Evolutionary conservation across 352 stramenopile species (phyloP).

Genomic region (Peronosclerospora sorghi): DNA sequence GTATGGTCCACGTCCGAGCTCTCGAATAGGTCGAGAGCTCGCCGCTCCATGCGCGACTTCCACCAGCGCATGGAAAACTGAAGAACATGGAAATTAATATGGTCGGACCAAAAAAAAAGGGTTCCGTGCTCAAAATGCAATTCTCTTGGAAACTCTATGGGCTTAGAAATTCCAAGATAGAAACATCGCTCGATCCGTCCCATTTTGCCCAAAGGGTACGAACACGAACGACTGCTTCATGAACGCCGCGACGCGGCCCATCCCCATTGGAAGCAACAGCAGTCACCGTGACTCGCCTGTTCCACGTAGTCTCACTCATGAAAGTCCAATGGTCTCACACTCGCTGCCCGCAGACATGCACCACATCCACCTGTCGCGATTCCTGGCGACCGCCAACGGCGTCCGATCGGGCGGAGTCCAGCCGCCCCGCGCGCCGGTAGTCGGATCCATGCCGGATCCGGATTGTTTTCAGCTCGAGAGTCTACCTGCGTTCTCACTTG

Average conservation of each 20-base stretch:
- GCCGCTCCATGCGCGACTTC: conserved; percentile 3
- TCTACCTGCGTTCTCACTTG: conserved; percentile 53
- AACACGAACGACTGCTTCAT: conserved; percentile 13
- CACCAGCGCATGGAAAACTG: no score
- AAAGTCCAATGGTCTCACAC: conserved; percentile 27
- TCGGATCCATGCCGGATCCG: conserved; percentile 56
- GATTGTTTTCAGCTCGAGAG: conserved; percentile 36
- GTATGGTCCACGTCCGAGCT: conserved; percentile 2
- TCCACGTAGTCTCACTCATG: conserved; percentile 12
- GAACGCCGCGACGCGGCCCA: conserved; percentile 37
- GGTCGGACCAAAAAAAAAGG: background rate
- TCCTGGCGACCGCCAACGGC: conserved; percentile 17
- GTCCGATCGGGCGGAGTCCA: conserved; percentile 20
- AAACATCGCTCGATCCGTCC: conserved; percentile 8
- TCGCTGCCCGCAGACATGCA: conserved; percentile 52
- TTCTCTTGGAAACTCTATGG: background rate
- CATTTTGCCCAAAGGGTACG: conserved; percentile 4
- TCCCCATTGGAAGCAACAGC: conserved; percentile 33
- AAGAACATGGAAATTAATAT: no score
- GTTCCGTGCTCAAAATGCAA: background rate
- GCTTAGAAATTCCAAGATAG: background rate
- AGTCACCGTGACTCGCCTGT: conserved; percentile 35
- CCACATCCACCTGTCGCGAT: conserved; percentile 26
- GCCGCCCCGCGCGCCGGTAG: conserved; percentile 37
- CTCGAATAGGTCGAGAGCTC: conserved; percentile 9